Conservation (phyloP, 768 basidiomycete genomes). For the Lentinula boryana region DNA sequence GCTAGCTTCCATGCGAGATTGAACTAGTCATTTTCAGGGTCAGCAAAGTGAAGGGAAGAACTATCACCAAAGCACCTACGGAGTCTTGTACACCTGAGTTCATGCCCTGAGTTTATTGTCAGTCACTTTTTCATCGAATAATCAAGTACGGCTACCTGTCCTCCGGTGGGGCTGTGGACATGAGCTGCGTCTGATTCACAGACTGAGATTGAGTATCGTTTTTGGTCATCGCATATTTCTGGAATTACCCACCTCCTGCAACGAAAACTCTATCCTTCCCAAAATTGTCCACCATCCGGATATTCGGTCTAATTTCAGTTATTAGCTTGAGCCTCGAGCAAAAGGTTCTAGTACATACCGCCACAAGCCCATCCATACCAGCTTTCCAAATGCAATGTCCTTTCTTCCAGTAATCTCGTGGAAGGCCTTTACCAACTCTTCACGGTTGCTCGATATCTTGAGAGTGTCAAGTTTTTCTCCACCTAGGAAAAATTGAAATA, state of each 20-base stretch:
- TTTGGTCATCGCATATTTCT: neutral
- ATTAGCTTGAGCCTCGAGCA: neutral
- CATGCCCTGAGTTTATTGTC: constrained; percentile 22
- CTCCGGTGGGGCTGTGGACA: constrained; percentile 38
- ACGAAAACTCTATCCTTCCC: constrained; percentile 38
- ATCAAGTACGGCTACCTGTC: constrained; percentile 20
- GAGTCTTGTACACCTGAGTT: constrained; percentile 32
- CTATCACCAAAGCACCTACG: constrained; percentile 16
- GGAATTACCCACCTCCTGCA: constrained; percentile 32
- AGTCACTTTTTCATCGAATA: neutral
- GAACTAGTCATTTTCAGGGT: constrained; percentile 15
- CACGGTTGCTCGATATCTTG: constrained; percentile 10
- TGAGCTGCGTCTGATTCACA: constrained; percentile 40
- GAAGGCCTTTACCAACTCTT: constrained; percentile 23
- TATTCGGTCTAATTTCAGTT: constrained; percentile 31
- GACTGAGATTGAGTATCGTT: neutral
- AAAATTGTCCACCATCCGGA: constrained; percentile 41
- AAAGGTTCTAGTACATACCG: constrained; percentile 11
- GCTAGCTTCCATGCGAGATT: constrained; percentile 43
- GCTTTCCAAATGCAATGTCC: constrained; percentile 25
- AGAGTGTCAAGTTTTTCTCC: neutral
- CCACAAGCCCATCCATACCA: constrained; percentile 19
- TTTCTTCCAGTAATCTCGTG: constrained; percentile 18
- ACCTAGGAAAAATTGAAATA: neutral
- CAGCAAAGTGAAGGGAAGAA: neutral